Percentiles rank a stretch among this genome's conserved stretches.
phyloP scores from a whole-genome alignment of 257 asterid genomes.

The Solanum acaule region DNA sequence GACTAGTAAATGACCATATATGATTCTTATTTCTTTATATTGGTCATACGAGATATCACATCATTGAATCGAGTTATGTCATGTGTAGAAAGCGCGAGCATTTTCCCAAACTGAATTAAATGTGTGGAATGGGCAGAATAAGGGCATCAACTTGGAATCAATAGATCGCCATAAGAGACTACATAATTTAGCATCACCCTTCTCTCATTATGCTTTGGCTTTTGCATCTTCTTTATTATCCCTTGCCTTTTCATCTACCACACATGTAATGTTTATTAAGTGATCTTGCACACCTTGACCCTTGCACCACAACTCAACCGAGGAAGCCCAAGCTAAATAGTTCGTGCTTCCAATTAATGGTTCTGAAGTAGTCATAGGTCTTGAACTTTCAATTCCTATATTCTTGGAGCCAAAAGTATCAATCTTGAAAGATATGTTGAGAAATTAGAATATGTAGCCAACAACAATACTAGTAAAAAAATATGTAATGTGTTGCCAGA shows the following conservation, averaged over 20 bases:
- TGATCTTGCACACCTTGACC: background rate
- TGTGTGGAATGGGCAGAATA: background rate
- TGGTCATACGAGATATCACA: background rate
- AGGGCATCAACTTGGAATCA: background rate
- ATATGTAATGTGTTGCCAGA: background rate
- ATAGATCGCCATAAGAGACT: background rate
- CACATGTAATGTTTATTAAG: background rate
- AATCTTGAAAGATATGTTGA: background rate
- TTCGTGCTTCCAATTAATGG: background rate
- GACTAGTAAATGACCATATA: background rate
- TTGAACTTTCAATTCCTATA: background rate
- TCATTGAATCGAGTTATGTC: background rate
- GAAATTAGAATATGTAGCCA: background rate
- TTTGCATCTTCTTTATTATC: background rate
- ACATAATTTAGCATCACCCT: background rate
- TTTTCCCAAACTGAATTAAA: background rate
- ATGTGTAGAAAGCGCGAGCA: background rate
- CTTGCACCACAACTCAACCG: background rate
- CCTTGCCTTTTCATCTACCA: background rate
- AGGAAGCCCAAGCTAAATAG: background rate
- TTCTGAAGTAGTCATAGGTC: background rate
- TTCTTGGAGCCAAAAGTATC: background rate
- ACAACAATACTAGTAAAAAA: background rate
- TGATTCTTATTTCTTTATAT: background rate
- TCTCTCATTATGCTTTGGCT: background rate